phyloP scores from a whole-genome alignment of 1,284 basidiomycete genomes.

The Earliella scabrosa region DNA sequence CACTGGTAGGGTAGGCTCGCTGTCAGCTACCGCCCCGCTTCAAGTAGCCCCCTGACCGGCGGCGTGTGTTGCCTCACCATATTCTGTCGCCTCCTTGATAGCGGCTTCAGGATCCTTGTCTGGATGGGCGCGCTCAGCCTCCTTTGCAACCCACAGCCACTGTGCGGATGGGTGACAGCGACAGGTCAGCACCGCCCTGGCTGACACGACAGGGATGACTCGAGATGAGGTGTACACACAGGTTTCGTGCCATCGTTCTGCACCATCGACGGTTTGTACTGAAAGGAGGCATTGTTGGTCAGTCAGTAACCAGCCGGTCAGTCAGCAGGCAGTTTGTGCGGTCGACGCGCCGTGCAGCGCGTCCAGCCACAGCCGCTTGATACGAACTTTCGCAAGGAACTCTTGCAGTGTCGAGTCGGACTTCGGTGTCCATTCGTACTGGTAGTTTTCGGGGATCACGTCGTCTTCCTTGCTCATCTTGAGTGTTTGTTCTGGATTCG shows the following conservation, averaged over 20 bases:
- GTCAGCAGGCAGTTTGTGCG: too few species aligned
- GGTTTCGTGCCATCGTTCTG: constrained; percentile 76
- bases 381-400: constrained; percentile 51
- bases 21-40: not conserved
- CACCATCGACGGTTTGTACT: constrained; percentile 78
- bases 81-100: constrained; percentile 46
- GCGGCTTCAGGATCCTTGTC: constrained; percentile 40
- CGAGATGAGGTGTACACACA: constrained; percentile 36
- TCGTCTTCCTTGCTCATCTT: constrained; percentile 30
- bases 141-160: constrained; percentile 70
- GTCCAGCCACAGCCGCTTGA: not conserved
- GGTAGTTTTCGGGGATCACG: constrained; percentile 35
- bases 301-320: too few species aligned
- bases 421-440: constrained; percentile 48
- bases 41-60: not conserved
- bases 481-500: too few species aligned
- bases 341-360: not conserved
- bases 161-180: constrained; percentile 27
- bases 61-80: constrained; percentile 54
- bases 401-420: constrained; percentile 45
- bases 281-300: constrained; percentile 1
- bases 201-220: not conserved
- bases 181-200: constrained; percentile 11
- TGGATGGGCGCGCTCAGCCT: constrained; percentile 32
- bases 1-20: constrained; percentile 44